Evolutionary conservation across 495 filamentous ascomycete genomes (phyloP).

Genomic region (Aspergillus sclerotiicarbonarius): DNA sequence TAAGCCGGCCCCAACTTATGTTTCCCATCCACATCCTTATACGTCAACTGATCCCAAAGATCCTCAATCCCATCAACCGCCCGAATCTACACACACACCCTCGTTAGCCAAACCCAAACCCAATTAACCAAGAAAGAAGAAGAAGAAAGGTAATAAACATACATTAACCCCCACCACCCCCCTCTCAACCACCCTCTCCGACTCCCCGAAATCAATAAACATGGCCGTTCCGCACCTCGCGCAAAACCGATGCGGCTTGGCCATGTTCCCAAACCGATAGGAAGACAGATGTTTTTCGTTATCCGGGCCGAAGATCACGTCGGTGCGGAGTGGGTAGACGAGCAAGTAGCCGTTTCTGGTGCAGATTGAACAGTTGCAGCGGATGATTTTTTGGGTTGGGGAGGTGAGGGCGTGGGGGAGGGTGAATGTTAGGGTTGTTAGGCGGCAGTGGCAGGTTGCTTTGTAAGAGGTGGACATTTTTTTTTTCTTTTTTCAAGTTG

Average conservation of each 20-base stretch:
- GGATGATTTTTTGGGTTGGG: slow-evolving; percentile 10
- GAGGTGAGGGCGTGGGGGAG: slow-evolving; percentile 24
- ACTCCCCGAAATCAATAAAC: background rate
- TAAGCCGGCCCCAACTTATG: slow-evolving; percentile 1
- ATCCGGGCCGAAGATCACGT: slow-evolving; percentile 23
- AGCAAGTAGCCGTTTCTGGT: slow-evolving; percentile 40
- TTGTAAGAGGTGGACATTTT: background rate
- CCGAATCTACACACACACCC: background rate
- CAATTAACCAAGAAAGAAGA: background rate
- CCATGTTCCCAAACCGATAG: slow-evolving; percentile 24
- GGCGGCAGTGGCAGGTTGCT: slow-evolving; percentile 15
- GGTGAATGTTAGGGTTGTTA: slow-evolving; percentile 5
- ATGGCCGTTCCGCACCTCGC: slow-evolving; percentile 21
- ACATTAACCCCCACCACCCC: background rate
- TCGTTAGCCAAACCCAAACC: background rate
- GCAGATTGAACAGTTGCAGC: slow-evolving; percentile 47
- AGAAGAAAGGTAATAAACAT: background rate
- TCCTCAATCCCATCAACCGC: background rate
- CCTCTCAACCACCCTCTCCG: background rate
- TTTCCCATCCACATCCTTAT: slow-evolving; percentile 3
- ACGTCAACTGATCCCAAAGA: background rate
- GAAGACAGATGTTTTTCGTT: slow-evolving; percentile 22
- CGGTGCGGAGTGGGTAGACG: slow-evolving; percentile 29
- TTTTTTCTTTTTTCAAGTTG: no score
- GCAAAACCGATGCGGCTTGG: slow-evolving; percentile 28